A percentile compares a stretch with the other conserved stretches of the same genome.
These are phyloP conservation scores for Solanum hybrid DNA, from an alignment of 305 asterid genomes.

Conservation along the genomic window DNA sequence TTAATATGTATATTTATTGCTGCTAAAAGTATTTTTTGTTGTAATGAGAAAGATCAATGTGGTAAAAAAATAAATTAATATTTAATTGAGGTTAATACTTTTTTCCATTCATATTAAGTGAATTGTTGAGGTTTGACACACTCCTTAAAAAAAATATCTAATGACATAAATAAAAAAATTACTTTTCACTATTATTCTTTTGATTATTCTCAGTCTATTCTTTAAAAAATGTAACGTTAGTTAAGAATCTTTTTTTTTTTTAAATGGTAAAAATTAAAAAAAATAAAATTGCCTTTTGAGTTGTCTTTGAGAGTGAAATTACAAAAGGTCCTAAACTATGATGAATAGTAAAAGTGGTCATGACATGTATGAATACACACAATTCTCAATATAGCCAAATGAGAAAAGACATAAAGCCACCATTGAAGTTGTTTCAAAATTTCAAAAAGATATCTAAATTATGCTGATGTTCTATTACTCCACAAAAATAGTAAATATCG, in stretches of 20 bases:
- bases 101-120: background rate
- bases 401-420: too few relatives aligned
- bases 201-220: background rate
- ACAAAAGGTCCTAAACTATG: background rate
- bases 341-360: background rate
- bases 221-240: too few relatives aligned
- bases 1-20: too few relatives aligned
- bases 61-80: background rate
- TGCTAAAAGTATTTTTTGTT: too few relatives aligned
- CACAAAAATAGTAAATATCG: too few relatives aligned
- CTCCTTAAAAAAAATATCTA: background rate
- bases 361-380: background rate
- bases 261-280: background rate
- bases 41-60: background rate
- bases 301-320: background rate
- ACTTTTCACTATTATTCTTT: too few relatives aligned
- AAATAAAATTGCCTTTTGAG: background rate
- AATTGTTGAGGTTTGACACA: background rate
- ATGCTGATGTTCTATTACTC: rapidly evolving
- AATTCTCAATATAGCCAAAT: background rate
- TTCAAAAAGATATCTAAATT: too few relatives aligned
- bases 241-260: too few relatives aligned
- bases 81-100: background rate
- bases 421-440: too few relatives aligned
- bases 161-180: too few relatives aligned